A percentile compares a stretch with the other conserved stretches of the same genome.
Conservation (phyloP, 805 yeast species). For the Yarrowia osloensis region DNA sequence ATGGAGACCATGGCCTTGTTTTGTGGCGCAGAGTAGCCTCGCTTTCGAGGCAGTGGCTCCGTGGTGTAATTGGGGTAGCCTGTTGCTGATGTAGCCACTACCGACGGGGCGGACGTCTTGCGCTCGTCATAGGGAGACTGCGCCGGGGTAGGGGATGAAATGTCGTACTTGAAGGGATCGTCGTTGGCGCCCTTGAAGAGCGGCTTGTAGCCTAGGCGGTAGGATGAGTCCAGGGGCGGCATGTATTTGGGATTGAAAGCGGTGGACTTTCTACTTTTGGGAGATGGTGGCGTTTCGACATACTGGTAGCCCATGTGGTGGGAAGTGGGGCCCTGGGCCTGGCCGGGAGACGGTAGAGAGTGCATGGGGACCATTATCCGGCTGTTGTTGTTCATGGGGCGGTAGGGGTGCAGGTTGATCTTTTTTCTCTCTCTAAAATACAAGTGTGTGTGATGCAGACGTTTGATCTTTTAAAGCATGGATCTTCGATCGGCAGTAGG, state of each 20-base stretch:
- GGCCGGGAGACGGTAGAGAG: conserved; percentile 27
- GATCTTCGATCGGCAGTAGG: conserved; percentile 12
- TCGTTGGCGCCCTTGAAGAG: conserved; percentile 4
- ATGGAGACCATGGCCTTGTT: background rate
- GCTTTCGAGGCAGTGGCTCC: conserved; percentile 10
- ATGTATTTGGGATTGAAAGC: conserved; percentile 21
- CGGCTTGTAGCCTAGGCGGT: conserved; percentile 25
- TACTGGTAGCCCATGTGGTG: conserved; percentile 15
- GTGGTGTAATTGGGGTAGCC: conserved; percentile 9
- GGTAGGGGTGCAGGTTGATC: background rate
- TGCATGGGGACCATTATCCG: conserved; percentile 20
- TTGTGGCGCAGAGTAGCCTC: conserved; percentile 4
- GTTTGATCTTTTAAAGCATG: conserved; percentile 13
- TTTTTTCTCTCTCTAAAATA: background rate
- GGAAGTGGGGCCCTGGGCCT: background rate
- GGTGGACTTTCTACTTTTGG: background rate
- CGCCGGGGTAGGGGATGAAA: background rate
- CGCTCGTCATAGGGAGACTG: conserved; percentile 13
- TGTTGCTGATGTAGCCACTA: background rate
- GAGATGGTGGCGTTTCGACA: conserved; percentile 17
- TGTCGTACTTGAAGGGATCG: conserved; percentile 19
- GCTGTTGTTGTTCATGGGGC: conserved; percentile 3
- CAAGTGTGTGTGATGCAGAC: background rate
- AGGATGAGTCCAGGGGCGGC: conserved; percentile 15
- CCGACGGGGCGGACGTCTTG: background rate